These are phyloP conservation scores for Neurospora sp. DNA, from an alignment of 2,329 filamentous ascomycete species.

Conservation along the genomic window DNA sequence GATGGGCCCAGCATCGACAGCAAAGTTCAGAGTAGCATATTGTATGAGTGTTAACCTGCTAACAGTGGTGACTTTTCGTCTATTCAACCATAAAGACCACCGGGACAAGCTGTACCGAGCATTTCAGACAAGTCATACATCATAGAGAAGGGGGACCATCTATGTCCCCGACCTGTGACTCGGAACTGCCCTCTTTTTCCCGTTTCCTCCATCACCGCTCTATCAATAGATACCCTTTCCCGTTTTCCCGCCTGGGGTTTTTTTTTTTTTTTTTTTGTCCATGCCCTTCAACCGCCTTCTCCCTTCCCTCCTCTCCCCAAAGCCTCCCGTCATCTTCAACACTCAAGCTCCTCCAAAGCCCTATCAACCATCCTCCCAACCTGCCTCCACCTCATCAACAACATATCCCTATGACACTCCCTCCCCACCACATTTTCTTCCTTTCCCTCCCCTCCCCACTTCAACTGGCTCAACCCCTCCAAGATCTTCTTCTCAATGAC, in stretches of 20 bases:
- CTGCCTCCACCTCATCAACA: slow-evolving; percentile 33
- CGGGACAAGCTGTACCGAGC: background rate
- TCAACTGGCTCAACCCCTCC: slow-evolving; percentile 20
- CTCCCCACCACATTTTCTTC: slow-evolving; percentile 15
- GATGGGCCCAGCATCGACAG: background rate
- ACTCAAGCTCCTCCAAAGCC: slow-evolving; percentile 25
- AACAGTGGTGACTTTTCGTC: background rate
- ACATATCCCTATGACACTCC: slow-evolving; percentile 26
- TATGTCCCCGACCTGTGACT: background rate
- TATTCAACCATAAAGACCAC: background rate
- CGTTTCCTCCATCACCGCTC: no score
- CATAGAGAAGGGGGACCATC: background rate
- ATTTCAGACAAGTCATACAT: background rate
- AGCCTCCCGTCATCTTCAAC: background rate
- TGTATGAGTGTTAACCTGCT: background rate
- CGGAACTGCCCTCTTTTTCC: background rate
- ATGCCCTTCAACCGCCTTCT: background rate
- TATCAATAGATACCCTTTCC: no score
- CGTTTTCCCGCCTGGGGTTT: no score
- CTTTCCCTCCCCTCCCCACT: background rate
- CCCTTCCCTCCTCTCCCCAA: background rate
- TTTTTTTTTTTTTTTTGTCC: no score
- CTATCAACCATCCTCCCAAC: slow-evolving; percentile 27
- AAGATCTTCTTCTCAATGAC: slow-evolving; percentile 20
- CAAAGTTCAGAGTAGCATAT: background rate